Evolutionary conservation across 331 rosid genomes (phyloP).

Genomic region (Spiraea crenata): DNA sequence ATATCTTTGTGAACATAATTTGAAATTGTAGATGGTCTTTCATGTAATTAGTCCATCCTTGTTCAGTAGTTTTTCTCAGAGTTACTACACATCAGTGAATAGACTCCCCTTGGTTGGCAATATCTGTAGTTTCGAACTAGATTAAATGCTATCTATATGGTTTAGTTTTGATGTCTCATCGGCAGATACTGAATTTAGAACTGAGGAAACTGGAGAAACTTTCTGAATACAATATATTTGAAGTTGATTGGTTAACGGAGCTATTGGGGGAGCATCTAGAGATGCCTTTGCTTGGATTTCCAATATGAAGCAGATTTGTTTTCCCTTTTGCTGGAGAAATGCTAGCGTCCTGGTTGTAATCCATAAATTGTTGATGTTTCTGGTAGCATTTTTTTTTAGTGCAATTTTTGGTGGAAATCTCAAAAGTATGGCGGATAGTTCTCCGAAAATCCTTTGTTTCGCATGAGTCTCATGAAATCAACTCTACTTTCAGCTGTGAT

Average conservation of each 20-base stretch:
- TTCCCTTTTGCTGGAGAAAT: background rate
- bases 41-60: background rate
- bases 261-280: slow-evolving; percentile 55
- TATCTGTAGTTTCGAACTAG: background rate
- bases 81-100: background rate
- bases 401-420: slow-evolving; percentile 67
- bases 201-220: slow-evolving; percentile 61
- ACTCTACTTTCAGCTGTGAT: slow-evolving; percentile 50
- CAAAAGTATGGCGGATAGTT: slow-evolving; percentile 63
- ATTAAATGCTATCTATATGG: slow-evolving; percentile 11
- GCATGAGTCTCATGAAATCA: slow-evolving; percentile 57
- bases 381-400: slow-evolving; percentile 58
- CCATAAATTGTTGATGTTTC: slow-evolving; percentile 19
- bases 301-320: slow-evolving; percentile 36
- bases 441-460: slow-evolving; percentile 46
- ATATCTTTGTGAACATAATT: slow-evolving; percentile 28
- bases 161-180: slow-evolving; percentile 1
- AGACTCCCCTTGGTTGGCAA: background rate
- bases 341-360: background rate
- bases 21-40: background rate
- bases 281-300: slow-evolving; percentile 51
- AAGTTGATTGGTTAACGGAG: slow-evolving; percentile 61
- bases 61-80: background rate
- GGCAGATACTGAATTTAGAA: slow-evolving; percentile 58
- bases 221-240: slow-evolving; percentile 44